Percentiles rank a stretch among this genome's conserved stretches.
These are phyloP conservation scores for Monilinia fructigena DNA, from an alignment of 2,329 filamentous ascomycete genomes.

Conservation along the genomic window DNA sequence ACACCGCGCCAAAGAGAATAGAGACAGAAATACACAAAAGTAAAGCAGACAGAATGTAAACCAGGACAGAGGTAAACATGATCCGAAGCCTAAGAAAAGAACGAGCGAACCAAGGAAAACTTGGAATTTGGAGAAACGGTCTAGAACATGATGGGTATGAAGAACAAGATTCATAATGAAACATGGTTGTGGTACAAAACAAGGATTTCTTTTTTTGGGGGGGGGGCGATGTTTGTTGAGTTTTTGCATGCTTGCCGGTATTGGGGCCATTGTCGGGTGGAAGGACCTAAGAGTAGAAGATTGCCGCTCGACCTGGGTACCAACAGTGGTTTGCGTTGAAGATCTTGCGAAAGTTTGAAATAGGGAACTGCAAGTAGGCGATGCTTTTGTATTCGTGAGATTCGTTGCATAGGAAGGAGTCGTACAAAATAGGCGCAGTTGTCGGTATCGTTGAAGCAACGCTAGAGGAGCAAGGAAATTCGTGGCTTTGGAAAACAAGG, in stretches of 20 bases:
- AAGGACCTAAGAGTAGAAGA: background rate
- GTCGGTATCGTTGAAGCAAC: slow-evolving; percentile 1
- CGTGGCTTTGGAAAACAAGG: background rate
- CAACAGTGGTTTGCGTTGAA: background rate
- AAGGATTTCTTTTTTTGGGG: background rate
- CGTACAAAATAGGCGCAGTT: background rate
- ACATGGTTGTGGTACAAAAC: slow-evolving; percentile 7
- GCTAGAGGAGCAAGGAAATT: slow-evolving; percentile 12
- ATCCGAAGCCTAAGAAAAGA: background rate
- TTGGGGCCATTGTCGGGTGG: background rate
- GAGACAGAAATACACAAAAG: background rate
- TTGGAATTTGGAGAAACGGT: background rate
- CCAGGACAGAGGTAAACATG: too few relatives aligned
- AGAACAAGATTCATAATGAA: background rate
- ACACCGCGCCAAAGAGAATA: background rate
- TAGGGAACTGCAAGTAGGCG: background rate
- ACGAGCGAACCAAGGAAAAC: background rate
- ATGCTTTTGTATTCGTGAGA: background rate
- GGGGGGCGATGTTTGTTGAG: background rate
- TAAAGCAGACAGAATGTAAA: background rate
- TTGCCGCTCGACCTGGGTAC: background rate
- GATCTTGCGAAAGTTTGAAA: background rate
- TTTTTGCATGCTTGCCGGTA: background rate
- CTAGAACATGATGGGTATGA: slow-evolving; percentile 8
- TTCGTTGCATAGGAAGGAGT: background rate